Conservation (phyloP, 257 asterid species). For the Primulina tabacum region DNA sequence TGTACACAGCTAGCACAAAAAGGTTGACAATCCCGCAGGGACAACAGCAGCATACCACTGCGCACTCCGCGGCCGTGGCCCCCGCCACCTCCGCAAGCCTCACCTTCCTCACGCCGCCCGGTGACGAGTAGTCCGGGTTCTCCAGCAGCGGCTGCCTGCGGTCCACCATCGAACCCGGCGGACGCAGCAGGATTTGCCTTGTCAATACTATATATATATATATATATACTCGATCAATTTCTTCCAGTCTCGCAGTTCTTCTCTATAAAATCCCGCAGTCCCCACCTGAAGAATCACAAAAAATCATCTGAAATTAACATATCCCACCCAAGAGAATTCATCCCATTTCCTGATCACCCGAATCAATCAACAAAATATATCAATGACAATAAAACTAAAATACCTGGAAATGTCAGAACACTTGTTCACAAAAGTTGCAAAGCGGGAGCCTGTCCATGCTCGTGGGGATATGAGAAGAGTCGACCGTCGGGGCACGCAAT, state of each 20-base stretch:
- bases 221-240: background rate
- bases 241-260: background rate
- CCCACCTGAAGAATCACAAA: background rate
- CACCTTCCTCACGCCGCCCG: constrained; percentile 28
- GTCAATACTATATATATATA: constrained; percentile 24
- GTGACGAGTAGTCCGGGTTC: constrained; percentile 27
- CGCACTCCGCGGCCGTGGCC: constrained; percentile 81
- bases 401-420: constrained; percentile 16
- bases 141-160: constrained; percentile 43
- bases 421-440: background rate
- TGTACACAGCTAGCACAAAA: constrained; percentile 58
- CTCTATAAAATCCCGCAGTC: background rate
- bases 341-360: background rate
- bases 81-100: constrained; percentile 72
- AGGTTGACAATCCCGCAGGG: constrained; percentile 70
- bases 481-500: constrained; percentile 12
- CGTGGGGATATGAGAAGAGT: constrained; percentile 8
- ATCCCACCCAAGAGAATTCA: background rate
- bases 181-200: constrained; percentile 34
- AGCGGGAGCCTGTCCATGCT: constrained; percentile 2
- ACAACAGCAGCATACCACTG: constrained; percentile 82
- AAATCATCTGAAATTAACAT: background rate
- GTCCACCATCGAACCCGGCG: constrained; percentile 22
- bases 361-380: background rate
- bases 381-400: background rate